Evolutionary conservation across 23 red algal species (phyloP), one percentile per base, ranked within the genome.

Genomic region (Gracilaria caudata): DNA sequence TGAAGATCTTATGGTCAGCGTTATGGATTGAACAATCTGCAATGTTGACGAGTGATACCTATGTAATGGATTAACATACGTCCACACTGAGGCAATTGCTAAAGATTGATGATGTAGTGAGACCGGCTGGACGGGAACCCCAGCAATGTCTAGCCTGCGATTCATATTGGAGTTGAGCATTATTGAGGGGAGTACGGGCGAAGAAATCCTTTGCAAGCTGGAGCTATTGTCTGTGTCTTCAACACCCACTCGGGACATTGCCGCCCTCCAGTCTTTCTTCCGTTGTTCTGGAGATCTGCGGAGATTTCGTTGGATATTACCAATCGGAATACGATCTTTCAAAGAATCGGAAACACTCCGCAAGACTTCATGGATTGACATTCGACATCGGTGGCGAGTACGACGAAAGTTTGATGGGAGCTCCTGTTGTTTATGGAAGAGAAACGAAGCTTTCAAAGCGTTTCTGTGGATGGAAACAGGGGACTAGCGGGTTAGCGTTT

Each of bases 211-310:
- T 24, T 24, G 20, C 13, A 1, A 2, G 11, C 9, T 24, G 2
- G 66, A 23, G 17, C 4, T 73, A 47, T 75, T 5, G 2, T 8
- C 21, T 21, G 28, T 25, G 13, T 75, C 70, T 33, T 75, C 70
- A 36, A 75, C 21, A 45, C 3, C 17, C 24, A 75, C 35, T 9
- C 26, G 21, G 0, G 37, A 43, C 70, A 75, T 75, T 4, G 38
- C 39, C 21, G n/a, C 19, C 33, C 70, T 43, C 70, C 70, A 75
- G 24, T 75, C 70, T 46, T 29, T 45, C 70, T 75, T 75, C 8
- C 70, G 37, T 47, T 75, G n/a, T 49, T 75, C 70, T 29, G 38
- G 38, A 75, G 70, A 49, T 49, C 70, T 43, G 39, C 70, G 70
- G 29, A 75, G 33, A 28, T 47, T 75, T 26, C 39, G 23, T 17